Conservation (phyloP, 1,139 yeast species). For the Hansenula lynferdii region DNA sequence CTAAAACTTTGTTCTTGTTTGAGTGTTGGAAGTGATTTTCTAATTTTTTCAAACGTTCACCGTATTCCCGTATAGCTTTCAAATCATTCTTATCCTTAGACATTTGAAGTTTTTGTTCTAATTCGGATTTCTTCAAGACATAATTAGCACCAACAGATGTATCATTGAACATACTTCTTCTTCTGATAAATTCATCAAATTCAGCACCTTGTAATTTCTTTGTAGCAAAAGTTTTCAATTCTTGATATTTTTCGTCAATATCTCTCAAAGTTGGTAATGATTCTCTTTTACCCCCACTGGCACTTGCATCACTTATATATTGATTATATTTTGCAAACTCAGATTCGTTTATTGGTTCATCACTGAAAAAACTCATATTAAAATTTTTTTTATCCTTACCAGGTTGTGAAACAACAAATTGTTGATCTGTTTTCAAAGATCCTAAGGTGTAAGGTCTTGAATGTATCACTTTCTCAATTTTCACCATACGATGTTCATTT, state of each 20-base stretch:
- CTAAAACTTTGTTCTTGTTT: slow-evolving; percentile 26
- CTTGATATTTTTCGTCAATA: slow-evolving; percentile 60
- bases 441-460: slow-evolving; percentile 58
- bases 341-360: slow-evolving; percentile 57
- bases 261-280: slow-evolving; percentile 58
- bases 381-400: slow-evolving; percentile 61
- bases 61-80: slow-evolving; percentile 40
- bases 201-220: slow-evolving; percentile 70
- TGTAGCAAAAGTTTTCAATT: slow-evolving; percentile 55
- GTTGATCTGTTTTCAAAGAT: slow-evolving; percentile 45
- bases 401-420: slow-evolving; percentile 46
- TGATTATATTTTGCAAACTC: slow-evolving; percentile 70
- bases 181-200: slow-evolving; percentile 74
- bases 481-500: slow-evolving; percentile 81
- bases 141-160: slow-evolving; percentile 66
- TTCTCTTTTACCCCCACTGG: slow-evolving; percentile 29
- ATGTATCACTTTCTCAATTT: slow-evolving; percentile 58
- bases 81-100: slow-evolving; percentile 65
- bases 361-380: slow-evolving; percentile 77
- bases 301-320: slow-evolving; percentile 55
- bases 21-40: slow-evolving; percentile 46
- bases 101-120: slow-evolving; percentile 70
- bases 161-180: slow-evolving; percentile 58
- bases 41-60: slow-evolving; percentile 31
- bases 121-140: slow-evolving; percentile 68